phyloP scores from a whole-genome alignment of 208 protist genomes.

The Wallacemonas rigidus region DNA sequence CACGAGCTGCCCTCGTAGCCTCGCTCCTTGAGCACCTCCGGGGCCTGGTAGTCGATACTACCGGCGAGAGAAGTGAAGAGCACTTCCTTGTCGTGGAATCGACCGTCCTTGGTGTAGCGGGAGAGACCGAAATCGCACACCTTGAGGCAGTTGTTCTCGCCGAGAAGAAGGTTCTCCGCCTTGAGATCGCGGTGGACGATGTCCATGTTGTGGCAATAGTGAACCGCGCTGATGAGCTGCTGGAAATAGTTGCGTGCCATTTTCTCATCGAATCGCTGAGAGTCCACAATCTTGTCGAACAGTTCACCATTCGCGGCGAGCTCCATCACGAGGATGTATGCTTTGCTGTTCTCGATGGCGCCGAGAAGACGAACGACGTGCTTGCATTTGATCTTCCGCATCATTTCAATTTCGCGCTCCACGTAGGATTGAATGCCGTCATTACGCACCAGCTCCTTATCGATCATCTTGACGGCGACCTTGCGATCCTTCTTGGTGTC shows the following conservation, averaged over 20 bases:
- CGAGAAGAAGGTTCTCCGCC: constrained; percentile 92
- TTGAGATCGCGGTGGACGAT: constrained; percentile 95
- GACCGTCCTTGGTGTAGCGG: constrained; percentile 83
- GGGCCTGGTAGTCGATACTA: constrained; percentile 91
- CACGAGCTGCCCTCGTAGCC: constrained; percentile 94
- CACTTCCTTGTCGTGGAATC: constrained; percentile 64
- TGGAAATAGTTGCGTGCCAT: constrained; percentile 90
- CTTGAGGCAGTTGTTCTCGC: constrained; percentile 80
- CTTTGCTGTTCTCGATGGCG: constrained; percentile 96
- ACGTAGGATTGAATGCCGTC: constrained; percentile 77
- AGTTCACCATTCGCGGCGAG: constrained; percentile 97
- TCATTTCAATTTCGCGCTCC: constrained; percentile 96
- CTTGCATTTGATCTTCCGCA: constrained; percentile 96
- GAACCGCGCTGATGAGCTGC: constrained; percentile 89
- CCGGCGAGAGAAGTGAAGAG: constrained; percentile 84
- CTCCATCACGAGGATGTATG: constrained; percentile 98
- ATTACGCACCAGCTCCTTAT: constrained; percentile 72
- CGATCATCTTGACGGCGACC: constrained; percentile 93
- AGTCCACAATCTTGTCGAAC: constrained; percentile 96
- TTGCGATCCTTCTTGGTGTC: constrained; percentile 77
- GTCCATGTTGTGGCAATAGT: constrained; percentile 91
- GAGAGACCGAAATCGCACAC: constrained; percentile 93
- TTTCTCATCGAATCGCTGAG: constrained; percentile 77
- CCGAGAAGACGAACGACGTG: constrained; percentile 94
- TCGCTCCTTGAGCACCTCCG: constrained; percentile 84